Evolutionary conservation across 2,329 filamentous ascomycete genomes (phyloP).

Genomic region (Fusarium anthophilum): DNA sequence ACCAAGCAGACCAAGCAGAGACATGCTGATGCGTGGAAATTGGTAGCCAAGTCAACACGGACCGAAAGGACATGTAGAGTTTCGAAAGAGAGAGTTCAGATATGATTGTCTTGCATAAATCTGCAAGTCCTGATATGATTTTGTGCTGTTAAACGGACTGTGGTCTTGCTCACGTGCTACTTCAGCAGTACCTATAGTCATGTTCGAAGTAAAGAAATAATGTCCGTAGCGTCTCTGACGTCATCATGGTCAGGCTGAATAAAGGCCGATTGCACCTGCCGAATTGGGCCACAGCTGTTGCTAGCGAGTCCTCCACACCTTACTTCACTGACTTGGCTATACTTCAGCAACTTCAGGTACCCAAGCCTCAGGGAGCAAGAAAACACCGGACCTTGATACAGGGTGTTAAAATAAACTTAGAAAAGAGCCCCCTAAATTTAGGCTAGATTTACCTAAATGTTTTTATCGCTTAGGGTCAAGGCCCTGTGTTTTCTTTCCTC

Average conservation of each 20-base stretch:
- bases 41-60: neutral
- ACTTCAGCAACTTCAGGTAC: neutral
- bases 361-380: too few species aligned
- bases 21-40: conserved; percentile 9
- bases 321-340: neutral
- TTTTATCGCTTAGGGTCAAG: too few species aligned
- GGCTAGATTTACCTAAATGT: too few species aligned
- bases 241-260: conserved; percentile 9
- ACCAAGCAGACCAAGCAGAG: conserved; percentile 18
- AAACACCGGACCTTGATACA: too few species aligned
- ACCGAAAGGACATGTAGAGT: neutral
- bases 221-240: conserved; percentile 8
- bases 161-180: neutral
- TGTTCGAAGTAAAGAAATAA: neutral
- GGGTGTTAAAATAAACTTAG: too few species aligned
- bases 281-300: conserved; percentile 10
- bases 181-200: neutral
- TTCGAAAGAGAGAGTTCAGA: neutral
- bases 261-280: conserved; percentile 17
- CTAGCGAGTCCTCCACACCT: neutral
- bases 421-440: too few species aligned
- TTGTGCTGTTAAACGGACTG: neutral
- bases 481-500: too few species aligned
- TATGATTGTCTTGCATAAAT: neutral
- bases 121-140: neutral